These are phyloP conservation scores for Setaria italica DNA, from an alignment of 202 grass and related monocot genomes.

Conservation along the genomic window DNA sequence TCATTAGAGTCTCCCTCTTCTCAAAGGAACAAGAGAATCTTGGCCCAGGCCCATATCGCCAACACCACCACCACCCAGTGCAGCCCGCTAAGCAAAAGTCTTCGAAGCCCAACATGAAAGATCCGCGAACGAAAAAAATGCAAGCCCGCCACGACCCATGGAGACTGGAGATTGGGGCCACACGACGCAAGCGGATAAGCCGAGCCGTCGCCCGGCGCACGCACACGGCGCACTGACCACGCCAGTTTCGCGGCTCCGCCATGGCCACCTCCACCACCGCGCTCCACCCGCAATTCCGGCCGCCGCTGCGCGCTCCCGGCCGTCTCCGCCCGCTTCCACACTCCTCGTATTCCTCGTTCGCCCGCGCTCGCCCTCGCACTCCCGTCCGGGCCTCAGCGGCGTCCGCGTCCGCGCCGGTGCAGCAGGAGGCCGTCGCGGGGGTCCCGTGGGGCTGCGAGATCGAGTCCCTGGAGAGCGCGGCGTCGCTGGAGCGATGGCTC, in stretches of 20 bases:
- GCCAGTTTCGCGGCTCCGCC: conserved; percentile 33
- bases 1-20: neutral
- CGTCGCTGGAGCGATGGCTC: conserved; percentile 79
- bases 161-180: neutral
- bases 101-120: neutral
- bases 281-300: conserved; percentile 50
- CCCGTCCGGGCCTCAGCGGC: conserved; percentile 39
- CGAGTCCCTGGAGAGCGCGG: conserved; percentile 87
- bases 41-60: neutral
- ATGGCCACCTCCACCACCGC: conserved; percentile 53
- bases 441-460: conserved; percentile 93
- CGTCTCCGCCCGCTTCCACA: neutral
- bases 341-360: neutral
- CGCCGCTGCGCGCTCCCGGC: conserved; percentile 28
- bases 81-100: neutral
- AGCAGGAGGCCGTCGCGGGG: conserved; percentile 32
- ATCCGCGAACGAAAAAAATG: neutral
- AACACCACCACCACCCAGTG: neutral
- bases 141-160: conserved; percentile 1
- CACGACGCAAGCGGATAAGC: conserved; percentile 47
- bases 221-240: neutral
- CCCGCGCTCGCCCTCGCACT: conserved; percentile 16
- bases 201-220: neutral
- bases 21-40: neutral
- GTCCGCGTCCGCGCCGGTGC: conserved; percentile 47